Conservation (phyloP, 305 asterid species). For the Withania somnifera region DNA sequence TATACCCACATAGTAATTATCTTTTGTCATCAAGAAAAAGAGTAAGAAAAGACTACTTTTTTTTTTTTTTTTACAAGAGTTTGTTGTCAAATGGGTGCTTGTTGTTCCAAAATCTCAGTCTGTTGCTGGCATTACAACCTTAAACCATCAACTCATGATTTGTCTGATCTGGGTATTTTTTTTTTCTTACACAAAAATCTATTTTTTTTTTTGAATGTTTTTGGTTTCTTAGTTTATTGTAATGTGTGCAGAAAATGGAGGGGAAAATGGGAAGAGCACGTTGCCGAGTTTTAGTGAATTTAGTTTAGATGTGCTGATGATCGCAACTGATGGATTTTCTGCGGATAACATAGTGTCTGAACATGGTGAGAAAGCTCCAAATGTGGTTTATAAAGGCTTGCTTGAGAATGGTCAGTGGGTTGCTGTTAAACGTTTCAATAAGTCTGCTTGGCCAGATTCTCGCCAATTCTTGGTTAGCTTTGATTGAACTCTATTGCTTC, state of each 20-base stretch:
- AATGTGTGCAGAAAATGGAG: constrained; percentile 43
- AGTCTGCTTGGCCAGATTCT: constrained; percentile 90
- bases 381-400: constrained; percentile 75
- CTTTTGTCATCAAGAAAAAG: background rate
- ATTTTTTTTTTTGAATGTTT: background rate
- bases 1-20: background rate
- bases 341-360: constrained; percentile 77
- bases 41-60: background rate
- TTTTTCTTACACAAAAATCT: constrained; percentile 8
- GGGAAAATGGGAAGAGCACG: constrained; percentile 16
- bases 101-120: constrained; percentile 57
- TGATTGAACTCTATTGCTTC: background rate
- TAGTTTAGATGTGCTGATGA: constrained; percentile 59
- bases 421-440: constrained; percentile 83
- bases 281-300: constrained; percentile 53
- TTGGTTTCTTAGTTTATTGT: background rate
- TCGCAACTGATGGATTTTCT: constrained; percentile 64
- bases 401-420: constrained; percentile 50
- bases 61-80: background rate
- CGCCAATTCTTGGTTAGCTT: constrained; percentile 60
- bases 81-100: constrained; percentile 46
- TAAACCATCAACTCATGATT: constrained; percentile 54
- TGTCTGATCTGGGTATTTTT: constrained; percentile 44
- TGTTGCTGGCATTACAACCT: constrained; percentile 67
- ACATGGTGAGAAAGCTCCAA: constrained; percentile 92